Conservation (phyloP, 2,329 filamentous ascomycete species). For the Neofusicoccum ribis region DNA sequence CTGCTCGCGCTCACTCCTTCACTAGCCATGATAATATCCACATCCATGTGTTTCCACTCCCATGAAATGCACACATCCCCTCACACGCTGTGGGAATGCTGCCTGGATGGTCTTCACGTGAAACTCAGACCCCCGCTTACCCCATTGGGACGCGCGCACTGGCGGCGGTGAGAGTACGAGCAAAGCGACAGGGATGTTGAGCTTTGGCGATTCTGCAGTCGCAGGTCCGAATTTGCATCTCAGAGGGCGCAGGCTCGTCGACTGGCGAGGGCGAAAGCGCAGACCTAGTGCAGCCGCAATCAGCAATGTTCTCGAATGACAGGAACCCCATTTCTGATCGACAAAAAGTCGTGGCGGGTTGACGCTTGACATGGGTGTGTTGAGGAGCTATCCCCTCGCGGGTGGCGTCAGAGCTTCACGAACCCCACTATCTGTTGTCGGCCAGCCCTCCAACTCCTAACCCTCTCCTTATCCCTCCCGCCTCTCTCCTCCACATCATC, state of each 20-base stretch:
- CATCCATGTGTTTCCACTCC: too few relatives aligned
- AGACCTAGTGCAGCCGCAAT: background rate
- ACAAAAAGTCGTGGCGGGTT: constrained; percentile 5
- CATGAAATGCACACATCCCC: too few relatives aligned
- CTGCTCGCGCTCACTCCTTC: background rate
- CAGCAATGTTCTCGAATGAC: constrained; percentile 13
- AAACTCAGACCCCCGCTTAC: background rate
- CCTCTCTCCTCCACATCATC: background rate
- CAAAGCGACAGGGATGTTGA: background rate
- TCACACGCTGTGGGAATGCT: background rate
- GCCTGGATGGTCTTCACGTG: background rate
- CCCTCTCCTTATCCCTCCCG: constrained; percentile 2
- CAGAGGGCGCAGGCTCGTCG: background rate
- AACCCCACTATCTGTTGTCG: constrained; percentile 17
- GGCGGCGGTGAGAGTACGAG: constrained; percentile 8
- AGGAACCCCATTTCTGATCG: constrained; percentile 13
- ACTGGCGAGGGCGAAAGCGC: background rate
- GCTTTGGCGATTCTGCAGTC: background rate
- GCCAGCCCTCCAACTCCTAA: constrained; percentile 8
- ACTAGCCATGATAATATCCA: background rate
- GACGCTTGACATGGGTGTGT: constrained; percentile 8
- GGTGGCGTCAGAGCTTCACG: constrained; percentile 14
- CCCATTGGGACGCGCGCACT: background rate
- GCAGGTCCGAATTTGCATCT: background rate
- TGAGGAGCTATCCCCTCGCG: constrained; percentile 17